Base-by-base conservation (phyloP, 75 land plant genomes). In the Sequoia sempervirens region DNA sequence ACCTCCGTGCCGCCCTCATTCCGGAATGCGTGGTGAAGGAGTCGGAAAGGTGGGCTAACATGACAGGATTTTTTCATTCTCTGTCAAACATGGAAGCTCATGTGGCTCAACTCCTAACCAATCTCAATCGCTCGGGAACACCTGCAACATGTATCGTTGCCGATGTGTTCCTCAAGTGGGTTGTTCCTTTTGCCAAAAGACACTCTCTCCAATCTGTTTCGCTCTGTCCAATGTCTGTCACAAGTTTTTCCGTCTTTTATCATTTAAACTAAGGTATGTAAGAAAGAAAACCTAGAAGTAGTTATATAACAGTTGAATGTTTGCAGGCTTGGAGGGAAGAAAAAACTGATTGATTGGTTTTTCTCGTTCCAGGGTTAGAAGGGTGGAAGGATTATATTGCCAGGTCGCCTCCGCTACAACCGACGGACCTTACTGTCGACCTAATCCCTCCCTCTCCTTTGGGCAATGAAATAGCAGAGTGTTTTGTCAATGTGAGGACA, bases 131-230 rank as follows among this genome's bases (percentile, higher is more conserved):
- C 8, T 11, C 34, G 1, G 66, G 20, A 17, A 32, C 36, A 34
- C 72, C 76, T 0, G n/a, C 70, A 32, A 36, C 84, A 2, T 83
- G 84, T 36, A 83, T 83, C 5, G 41, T 83, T 3, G 36, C 84
- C 30, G 84, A 83, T 36, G 15, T 76, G 17, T 83, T 83, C 75
- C 69, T 83, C 10, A 7, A 14, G 17, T 83, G 84, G 84, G 41
- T 75, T n/a, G 34, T 34, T 17, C 50, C 72, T 18, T 38, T 83
- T 40, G 84, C 84, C 5, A 36, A 38, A 17, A 34, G 34, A 68
- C 47, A 68, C 12, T 0, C 43, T 14, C 36, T 83, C 41, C 43
- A 9, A 5, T 34, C 43, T 17, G 41, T 70, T 58, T 64, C 50
- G 37, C 68, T 83, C 4, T 83, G 76, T 34, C 69, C 74, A 8